These are phyloP conservation scores for Sporisorium iseilematis-ciliati DNA, from an alignment of 1,284 basidiomycete genomes.

Conservation along the genomic window DNA sequence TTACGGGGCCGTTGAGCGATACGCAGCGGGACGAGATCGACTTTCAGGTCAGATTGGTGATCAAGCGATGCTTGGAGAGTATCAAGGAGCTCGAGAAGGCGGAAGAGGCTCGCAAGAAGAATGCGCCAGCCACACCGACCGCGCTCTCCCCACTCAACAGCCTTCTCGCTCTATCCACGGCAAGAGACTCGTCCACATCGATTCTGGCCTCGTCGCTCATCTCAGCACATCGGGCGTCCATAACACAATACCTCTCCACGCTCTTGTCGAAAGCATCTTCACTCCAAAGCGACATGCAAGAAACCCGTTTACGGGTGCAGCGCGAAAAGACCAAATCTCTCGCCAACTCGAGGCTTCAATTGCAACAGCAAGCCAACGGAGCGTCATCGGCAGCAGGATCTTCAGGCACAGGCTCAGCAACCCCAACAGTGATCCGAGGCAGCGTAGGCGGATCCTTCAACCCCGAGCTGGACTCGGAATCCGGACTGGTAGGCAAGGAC, in stretches of 20 bases:
- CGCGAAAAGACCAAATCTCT: constrained; percentile 49
- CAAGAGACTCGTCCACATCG: constrained; percentile 49
- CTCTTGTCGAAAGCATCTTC: constrained; percentile 82
- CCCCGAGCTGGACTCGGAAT: constrained; percentile 36
- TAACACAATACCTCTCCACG: constrained; percentile 85
- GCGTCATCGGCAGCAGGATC: constrained; percentile 6
- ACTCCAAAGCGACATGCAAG: constrained; percentile 85
- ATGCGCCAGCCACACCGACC: constrained; percentile 44
- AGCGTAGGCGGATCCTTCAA: constrained; percentile 52
- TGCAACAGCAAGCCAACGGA: constrained; percentile 17
- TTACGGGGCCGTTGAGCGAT: constrained; percentile 79
- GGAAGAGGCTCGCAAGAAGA: constrained; percentile 74
- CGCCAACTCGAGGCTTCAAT: constrained; percentile 38
- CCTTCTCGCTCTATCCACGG: constrained; percentile 45
- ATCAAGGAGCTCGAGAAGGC: constrained; percentile 85
- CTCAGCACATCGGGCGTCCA: constrained; percentile 82
- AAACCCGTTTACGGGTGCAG: constrained; percentile 69
- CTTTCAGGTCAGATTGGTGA: constrained; percentile 83
- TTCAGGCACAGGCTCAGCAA: constrained; percentile 12
- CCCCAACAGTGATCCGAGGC: constrained; percentile 41
- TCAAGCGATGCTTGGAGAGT: constrained; percentile 83
- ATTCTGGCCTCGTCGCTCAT: constrained; percentile 71
- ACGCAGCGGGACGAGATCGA: constrained; percentile 91
- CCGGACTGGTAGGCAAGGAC: constrained; percentile 42
- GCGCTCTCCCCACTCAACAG: constrained; percentile 23